Percentiles rank a stretch among this genome's conserved stretches.
These are phyloP conservation scores for Chara braunii DNA, from an alignment of 139 green algal species.

Conservation along the genomic window DNA sequence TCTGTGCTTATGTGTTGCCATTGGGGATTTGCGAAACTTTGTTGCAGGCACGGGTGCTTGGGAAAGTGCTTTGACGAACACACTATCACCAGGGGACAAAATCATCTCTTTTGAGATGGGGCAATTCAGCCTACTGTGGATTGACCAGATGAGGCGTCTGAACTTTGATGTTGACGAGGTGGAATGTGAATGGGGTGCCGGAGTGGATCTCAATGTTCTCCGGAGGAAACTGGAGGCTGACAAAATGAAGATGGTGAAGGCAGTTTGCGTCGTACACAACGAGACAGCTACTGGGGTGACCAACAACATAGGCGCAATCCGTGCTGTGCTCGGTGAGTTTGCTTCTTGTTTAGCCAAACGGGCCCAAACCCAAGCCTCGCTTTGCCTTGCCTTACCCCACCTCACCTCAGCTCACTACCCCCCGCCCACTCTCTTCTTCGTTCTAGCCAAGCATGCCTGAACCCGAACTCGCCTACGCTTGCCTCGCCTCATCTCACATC, in stretches of 20 bases:
- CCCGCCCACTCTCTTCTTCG: too few relatives aligned
- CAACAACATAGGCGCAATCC: constrained; percentile 61
- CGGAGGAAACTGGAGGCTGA: constrained; percentile 69
- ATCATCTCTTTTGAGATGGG: constrained; percentile 80
- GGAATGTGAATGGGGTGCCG: constrained; percentile 81
- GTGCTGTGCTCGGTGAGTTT: constrained; percentile 36
- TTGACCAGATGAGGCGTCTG: constrained; percentile 71
- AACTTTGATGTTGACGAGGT: constrained; percentile 84
- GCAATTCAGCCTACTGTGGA: constrained; percentile 79
- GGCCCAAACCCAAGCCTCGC: too few relatives aligned
- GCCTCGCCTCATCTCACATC: too few relatives aligned
- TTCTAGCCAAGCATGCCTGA: too few relatives aligned
- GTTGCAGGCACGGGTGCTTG: constrained; percentile 77
- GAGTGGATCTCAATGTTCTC: constrained; percentile 64
- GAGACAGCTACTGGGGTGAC: constrained; percentile 90
- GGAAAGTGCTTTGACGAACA: constrained; percentile 89
- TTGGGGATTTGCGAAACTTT: too few relatives aligned
- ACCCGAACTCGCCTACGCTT: too few relatives aligned
- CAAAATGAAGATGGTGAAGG: constrained; percentile 81
- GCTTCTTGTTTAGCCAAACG: too few relatives aligned
- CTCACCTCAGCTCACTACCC: too few relatives aligned
- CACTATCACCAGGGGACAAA: constrained; percentile 84
- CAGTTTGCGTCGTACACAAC: constrained; percentile 92
- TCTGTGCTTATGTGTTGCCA: too few relatives aligned
- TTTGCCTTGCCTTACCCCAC: too few relatives aligned